These are phyloP conservation scores for Pythium rishiriense DNA, from an alignment of 352 stramenopile genomes.

Conservation along the genomic window DNA sequence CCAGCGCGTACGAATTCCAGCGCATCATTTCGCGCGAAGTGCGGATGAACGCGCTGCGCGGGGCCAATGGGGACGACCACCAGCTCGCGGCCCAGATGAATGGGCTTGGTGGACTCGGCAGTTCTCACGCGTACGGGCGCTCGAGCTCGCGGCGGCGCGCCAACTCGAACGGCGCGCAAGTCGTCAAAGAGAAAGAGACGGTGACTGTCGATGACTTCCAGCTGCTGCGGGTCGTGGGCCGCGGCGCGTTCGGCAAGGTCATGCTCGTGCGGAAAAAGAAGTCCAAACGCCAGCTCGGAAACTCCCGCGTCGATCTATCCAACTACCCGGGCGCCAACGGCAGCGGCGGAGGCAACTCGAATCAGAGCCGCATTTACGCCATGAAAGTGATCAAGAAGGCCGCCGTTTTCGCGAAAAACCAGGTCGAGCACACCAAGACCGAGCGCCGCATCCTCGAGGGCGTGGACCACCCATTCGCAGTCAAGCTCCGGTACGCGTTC, in stretches of 20 bases:
- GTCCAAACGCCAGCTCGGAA: background rate
- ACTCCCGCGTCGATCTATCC: conserved; percentile 2
- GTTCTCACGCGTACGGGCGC: background rate
- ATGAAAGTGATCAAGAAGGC: conserved; percentile 94
- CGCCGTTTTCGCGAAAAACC: conserved; percentile 84
- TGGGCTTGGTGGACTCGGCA: conserved; percentile 5
- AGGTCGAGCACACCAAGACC: conserved; percentile 92
- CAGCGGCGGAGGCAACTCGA: background rate
- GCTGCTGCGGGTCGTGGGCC: conserved; percentile 96
- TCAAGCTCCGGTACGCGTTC: conserved; percentile 87
- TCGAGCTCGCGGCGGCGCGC: conserved; percentile 21
- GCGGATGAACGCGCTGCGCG: conserved; percentile 45
- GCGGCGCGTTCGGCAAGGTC: conserved; percentile 96
- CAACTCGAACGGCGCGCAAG: conserved; percentile 15
- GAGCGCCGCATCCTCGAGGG: conserved; percentile 87
- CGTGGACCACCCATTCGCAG: conserved; percentile 85
- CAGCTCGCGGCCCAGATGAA: conserved; percentile 11
- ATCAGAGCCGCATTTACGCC: conserved; percentile 69
- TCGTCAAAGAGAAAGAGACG: conserved; percentile 54
- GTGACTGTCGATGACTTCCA: conserved; percentile 95
- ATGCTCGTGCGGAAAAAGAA: conserved; percentile 81
- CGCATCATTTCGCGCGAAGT: conserved; percentile 52
- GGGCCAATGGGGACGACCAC: conserved; percentile 14
- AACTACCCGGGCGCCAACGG: conserved; percentile 10
- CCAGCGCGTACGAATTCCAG: conserved; percentile 80